Conservation (phyloP, 208 protist species). For the Leptomonas pyrrhocoris region DNA sequence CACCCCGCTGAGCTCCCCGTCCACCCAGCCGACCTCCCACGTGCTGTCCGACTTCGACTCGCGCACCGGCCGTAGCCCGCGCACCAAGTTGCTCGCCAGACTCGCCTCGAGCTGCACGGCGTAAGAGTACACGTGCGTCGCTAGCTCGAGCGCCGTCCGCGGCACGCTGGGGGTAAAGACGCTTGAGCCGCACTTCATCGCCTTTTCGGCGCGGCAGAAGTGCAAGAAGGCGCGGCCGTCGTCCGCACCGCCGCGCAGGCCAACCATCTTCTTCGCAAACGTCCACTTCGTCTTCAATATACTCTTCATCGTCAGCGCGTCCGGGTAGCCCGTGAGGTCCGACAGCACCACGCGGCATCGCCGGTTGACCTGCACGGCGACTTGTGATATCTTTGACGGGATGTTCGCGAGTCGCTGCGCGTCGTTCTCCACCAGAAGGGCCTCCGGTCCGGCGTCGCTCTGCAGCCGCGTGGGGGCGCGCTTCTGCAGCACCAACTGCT, state of each 20-base stretch:
- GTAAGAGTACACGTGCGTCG: conserved; percentile 86
- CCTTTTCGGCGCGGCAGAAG: conserved; percentile 77
- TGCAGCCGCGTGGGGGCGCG: conserved; percentile 61
- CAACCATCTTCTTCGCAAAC: conserved; percentile 83
- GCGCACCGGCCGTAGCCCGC: conserved; percentile 53
- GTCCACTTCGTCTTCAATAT: conserved; percentile 68
- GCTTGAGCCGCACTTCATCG: conserved; percentile 79
- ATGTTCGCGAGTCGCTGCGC: conserved; percentile 87
- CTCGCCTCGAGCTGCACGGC: conserved; percentile 66
- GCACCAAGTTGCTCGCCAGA: conserved; percentile 55
- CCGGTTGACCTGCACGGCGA: conserved; percentile 31
- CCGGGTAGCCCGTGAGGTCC: conserved; percentile 77
- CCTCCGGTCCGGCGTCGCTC: conserved; percentile 64
- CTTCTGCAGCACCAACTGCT: conserved; percentile 67
- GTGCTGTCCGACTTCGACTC: conserved; percentile 66
- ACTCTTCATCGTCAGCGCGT: conserved; percentile 60
- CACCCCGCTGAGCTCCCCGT: conserved; percentile 56
- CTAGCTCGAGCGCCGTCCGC: conserved; percentile 62
- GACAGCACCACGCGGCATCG: conserved; percentile 67
- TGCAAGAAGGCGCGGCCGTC: conserved; percentile 58
- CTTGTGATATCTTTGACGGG: conserved; percentile 67
- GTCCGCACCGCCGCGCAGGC: conserved; percentile 61
- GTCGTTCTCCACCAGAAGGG: conserved; percentile 71
- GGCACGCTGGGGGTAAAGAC: conserved; percentile 47
- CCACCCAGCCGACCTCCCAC: conserved; percentile 89